Evolutionary conservation across 2,329 filamentous ascomycete species (phyloP).

Genomic region (Trichoderma sp.): DNA sequence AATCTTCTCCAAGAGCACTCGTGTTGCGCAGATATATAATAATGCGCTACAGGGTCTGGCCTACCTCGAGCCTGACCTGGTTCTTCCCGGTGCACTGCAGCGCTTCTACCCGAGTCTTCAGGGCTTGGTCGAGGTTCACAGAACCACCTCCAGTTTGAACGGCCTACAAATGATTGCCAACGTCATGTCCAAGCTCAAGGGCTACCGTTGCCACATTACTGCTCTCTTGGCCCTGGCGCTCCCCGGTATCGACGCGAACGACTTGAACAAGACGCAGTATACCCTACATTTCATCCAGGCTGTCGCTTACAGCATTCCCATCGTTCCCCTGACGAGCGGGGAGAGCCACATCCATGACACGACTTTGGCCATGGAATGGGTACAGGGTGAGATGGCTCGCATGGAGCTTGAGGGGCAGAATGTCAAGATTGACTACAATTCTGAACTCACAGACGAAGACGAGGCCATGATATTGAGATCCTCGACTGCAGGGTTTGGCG

Average conservation of each 20-base stretch:
- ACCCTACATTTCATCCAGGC: slow-evolving; percentile 94
- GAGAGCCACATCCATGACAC: slow-evolving; percentile 68
- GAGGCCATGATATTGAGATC: slow-evolving; percentile 87
- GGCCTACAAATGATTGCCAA: slow-evolving; percentile 89
- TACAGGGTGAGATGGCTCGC: slow-evolving; percentile 88
- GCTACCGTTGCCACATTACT: slow-evolving; percentile 95
- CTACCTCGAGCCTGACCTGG: slow-evolving; percentile 85
- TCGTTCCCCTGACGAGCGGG: slow-evolving; percentile 67
- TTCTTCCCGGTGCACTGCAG: slow-evolving; percentile 89
- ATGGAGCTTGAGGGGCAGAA: slow-evolving; percentile 87
- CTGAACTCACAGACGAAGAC: slow-evolving; percentile 78
- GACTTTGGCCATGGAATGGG: slow-evolving; percentile 83
- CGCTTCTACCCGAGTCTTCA: slow-evolving; percentile 97
- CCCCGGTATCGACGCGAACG: slow-evolving; percentile 96
- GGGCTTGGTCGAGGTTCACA: slow-evolving; percentile 93
- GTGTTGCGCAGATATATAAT: slow-evolving; percentile 87
- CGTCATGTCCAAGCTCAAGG: slow-evolving; percentile 87
- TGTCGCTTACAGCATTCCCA: slow-evolving; percentile 93
- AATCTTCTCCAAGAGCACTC: slow-evolving; percentile 91
- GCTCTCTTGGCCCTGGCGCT: slow-evolving; percentile 88
- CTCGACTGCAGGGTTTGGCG: slow-evolving; percentile 88
- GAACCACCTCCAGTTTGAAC: slow-evolving; percentile 89
- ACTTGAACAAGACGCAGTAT: slow-evolving; percentile 93
- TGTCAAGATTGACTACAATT: slow-evolving; percentile 79
- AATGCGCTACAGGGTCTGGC: slow-evolving; percentile 86